A percentile compares a stretch with the other conserved stretches of the same genome.
These are phyloP conservation scores for Diutina neorugosa DNA, from an alignment of 1,139 yeast genomes.

Conservation along the genomic window DNA sequence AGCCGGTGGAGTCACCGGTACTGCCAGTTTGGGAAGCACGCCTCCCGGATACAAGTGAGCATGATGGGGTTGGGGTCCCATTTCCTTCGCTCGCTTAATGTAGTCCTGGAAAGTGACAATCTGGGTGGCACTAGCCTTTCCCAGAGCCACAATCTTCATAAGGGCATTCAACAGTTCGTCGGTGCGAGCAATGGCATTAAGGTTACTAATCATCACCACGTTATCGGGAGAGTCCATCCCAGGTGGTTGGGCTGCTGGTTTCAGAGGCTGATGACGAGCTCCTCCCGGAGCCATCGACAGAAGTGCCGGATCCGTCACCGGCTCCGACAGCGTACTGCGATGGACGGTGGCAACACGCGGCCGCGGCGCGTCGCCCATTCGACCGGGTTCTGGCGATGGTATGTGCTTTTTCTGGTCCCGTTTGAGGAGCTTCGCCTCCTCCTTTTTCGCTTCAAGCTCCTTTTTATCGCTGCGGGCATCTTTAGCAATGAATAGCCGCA, in stretches of 20 bases:
- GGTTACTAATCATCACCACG: constrained; percentile 69
- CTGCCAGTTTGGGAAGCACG: constrained; percentile 5
- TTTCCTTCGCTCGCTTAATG: constrained; percentile 60
- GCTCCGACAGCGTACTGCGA: background rate
- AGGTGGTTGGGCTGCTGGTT: constrained; percentile 15
- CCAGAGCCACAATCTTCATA: constrained; percentile 79
- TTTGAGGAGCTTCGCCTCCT: constrained; percentile 21
- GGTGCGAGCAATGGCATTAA: constrained; percentile 68
- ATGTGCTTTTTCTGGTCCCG: constrained; percentile 15
- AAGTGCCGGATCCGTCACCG: constrained; percentile 2
- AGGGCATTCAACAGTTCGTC: constrained; percentile 55
- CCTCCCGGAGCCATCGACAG: background rate
- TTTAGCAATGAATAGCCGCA: constrained; percentile 68
- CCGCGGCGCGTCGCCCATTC: background rate
- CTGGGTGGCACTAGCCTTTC: constrained; percentile 59
- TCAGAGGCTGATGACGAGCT: constrained; percentile 4
- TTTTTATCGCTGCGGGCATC: constrained; percentile 44
- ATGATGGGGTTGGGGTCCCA: constrained; percentile 51
- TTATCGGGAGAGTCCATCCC: constrained; percentile 52
- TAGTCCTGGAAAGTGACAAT: constrained; percentile 70
- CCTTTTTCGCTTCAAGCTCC: constrained; percentile 6
- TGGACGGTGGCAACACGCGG: background rate
- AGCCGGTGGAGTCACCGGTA: background rate
- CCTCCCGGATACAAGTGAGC: constrained; percentile 15
- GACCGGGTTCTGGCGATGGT: constrained; percentile 4